Percentiles rank a stretch among this genome's conserved stretches.
Evolutionary conservation across 768 basidiomycete genomes (phyloP).

Genomic region (Leccinellum albellum): DNA sequence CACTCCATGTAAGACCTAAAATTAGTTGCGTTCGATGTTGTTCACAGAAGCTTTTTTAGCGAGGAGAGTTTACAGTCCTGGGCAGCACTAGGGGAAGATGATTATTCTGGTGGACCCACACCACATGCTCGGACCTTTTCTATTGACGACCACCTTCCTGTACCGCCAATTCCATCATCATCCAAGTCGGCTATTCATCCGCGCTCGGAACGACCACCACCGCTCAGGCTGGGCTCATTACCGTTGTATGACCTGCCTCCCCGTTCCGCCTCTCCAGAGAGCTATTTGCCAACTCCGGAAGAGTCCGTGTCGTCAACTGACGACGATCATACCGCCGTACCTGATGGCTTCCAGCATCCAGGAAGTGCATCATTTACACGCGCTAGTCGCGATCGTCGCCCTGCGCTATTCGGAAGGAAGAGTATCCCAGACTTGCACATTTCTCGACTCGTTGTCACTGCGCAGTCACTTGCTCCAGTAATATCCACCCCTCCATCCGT

Average conservation of each 20-base stretch:
- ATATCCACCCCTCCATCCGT: conserved; percentile 5
- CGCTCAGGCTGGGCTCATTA: conserved; percentile 45
- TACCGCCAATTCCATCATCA: conserved; percentile 26
- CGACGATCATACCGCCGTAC: conserved; percentile 35
- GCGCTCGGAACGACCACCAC: conserved; percentile 42
- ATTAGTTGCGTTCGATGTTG: not conserved
- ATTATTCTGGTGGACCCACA: conserved; percentile 36
- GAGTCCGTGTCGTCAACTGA: conserved; percentile 52
- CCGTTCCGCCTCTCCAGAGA: conserved; percentile 50
- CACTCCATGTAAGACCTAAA: conserved; percentile 26
- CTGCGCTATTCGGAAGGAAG: conserved; percentile 59
- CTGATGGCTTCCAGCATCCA: conserved; percentile 34
- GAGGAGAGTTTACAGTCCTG: conserved; percentile 44
- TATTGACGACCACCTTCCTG: conserved; percentile 54
- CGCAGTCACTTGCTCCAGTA: conserved; percentile 27
- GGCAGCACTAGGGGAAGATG: conserved; percentile 38
- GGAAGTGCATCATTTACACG: conserved; percentile 51
- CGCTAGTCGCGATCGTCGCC: conserved; percentile 34
- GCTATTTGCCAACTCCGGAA: conserved; percentile 54
- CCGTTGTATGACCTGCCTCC: conserved; percentile 40
- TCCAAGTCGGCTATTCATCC: conserved; percentile 24
- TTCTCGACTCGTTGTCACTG: conserved; percentile 37
- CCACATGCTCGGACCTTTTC: conserved; percentile 62
- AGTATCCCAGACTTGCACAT: conserved; percentile 82
- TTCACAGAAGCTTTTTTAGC: conserved; percentile 21